Conservation (phyloP, 208 protist genomes). For the Wallacemonas sp. region DNA sequence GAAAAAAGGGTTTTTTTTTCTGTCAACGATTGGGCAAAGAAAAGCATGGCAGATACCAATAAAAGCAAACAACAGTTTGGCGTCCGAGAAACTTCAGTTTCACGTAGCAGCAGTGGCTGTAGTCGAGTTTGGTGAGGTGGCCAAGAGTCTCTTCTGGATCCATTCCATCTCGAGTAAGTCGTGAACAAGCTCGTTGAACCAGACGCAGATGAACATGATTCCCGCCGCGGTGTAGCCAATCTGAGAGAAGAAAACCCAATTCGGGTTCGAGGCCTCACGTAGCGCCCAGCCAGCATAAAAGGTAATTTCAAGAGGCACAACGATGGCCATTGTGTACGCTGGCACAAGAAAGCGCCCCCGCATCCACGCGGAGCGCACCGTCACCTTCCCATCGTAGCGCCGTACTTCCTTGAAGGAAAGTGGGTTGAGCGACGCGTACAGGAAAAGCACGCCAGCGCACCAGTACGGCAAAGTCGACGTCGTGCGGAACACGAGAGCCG, state of each 20-base stretch:
- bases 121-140: not conserved
- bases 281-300: constrained; percentile 72
- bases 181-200: constrained; percentile 37
- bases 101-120: not conserved
- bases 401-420: constrained; percentile 21
- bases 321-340: constrained; percentile 40
- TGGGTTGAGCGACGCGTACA: constrained; percentile 60
- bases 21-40: not conserved
- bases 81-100: not conserved
- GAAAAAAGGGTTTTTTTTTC: not conserved
- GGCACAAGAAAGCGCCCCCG: constrained; percentile 51
- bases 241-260: constrained; percentile 80
- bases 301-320: constrained; percentile 50
- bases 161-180: constrained; percentile 36
- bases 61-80: not conserved
- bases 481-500: constrained; percentile 44
- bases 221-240: constrained; percentile 37
- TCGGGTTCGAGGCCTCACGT: constrained; percentile 65
- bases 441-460: constrained; percentile 41
- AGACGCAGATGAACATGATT: constrained; percentile 46
- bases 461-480: constrained; percentile 56
- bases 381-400: constrained; percentile 17
- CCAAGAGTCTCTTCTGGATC: not conserved
- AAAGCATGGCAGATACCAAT: constrained; percentile 2
- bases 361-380: constrained; percentile 39